Conservation (phyloP, 192 early-diverging fungal genomes). For the Gonapodya prolifera region DNA sequence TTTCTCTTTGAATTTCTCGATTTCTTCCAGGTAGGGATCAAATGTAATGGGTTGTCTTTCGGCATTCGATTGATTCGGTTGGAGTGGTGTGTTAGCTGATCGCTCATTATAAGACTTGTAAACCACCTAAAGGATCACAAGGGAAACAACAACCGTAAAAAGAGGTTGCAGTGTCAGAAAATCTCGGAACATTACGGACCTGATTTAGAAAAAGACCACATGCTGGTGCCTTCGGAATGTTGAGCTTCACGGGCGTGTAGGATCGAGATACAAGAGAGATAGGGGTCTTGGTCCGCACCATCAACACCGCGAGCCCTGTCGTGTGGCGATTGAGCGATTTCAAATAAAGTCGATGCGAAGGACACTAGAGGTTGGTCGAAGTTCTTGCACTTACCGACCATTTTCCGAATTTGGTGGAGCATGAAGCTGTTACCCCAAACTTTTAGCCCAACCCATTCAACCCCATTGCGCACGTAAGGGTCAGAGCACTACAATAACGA, state of each 20-base stretch:
- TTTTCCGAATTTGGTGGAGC: slow-evolving; percentile 99
- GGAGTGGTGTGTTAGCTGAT: slow-evolving; percentile 1
- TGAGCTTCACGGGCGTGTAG: slow-evolving; percentile 58
- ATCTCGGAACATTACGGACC: slow-evolving; percentile 19
- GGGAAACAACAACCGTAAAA: background rate
- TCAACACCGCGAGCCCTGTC: slow-evolving; percentile 52
- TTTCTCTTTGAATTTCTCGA: slow-evolving; percentile 76
- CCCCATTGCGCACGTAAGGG: slow-evolving; percentile 29
- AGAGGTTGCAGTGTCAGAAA: slow-evolving; percentile 5
- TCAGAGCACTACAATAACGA: slow-evolving; percentile 16
- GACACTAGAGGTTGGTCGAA: background rate
- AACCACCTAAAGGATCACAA: slow-evolving; percentile 12
- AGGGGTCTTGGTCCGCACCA: slow-evolving; percentile 62
- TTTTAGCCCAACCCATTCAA: slow-evolving; percentile 87
- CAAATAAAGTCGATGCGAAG: background rate
- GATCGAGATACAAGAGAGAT: slow-evolving; percentile 47
- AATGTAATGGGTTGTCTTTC: background rate
- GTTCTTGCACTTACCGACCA: slow-evolving; percentile 63
- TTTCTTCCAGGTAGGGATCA: slow-evolving; percentile 27
- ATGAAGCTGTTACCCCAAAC: slow-evolving; percentile 95
- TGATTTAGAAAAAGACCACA: slow-evolving; percentile 78
- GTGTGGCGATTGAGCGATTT: background rate
- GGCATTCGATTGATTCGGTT: slow-evolving; percentile 3
- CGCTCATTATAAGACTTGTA: slow-evolving; percentile 53
- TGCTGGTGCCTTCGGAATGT: slow-evolving; percentile 94